phyloP scores from a whole-genome alignment of 176 grass and related monocot species.

The Eleusine indica region DNA sequence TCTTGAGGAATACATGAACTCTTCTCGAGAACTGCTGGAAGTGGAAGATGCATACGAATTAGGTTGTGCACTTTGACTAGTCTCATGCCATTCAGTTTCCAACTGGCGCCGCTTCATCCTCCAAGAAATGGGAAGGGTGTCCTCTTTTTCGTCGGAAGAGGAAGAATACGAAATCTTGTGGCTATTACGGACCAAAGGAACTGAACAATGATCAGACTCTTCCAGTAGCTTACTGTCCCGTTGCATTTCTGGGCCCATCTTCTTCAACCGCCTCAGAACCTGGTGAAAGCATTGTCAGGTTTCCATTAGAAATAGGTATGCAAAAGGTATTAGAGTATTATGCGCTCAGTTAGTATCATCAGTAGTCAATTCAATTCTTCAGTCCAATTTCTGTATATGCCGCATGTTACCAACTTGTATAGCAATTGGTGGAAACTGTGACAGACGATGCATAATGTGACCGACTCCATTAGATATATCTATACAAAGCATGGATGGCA shows the following conservation, averaged over 20 bases:
- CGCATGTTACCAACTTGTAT: too few species aligned
- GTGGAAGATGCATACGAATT: constrained; percentile 30
- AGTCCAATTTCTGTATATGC: not conserved
- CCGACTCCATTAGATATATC: not conserved
- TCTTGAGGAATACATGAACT: constrained; percentile 12
- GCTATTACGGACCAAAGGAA: not conserved
- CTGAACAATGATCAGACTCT: constrained; percentile 37
- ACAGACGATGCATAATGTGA: not conserved
- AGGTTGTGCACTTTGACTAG: not conserved
- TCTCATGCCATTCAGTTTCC: constrained; percentile 28
- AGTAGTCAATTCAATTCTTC: not conserved
- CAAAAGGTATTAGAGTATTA: not conserved
- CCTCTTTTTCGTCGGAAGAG: constrained; percentile 60
- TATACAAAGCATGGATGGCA: not conserved
- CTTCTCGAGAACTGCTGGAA: constrained; percentile 30
- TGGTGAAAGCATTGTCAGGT: constrained; percentile 27
- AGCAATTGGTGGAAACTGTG: constrained; percentile 4
- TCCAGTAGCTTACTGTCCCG: constrained; percentile 15
- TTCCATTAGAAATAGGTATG: constrained; percentile 5
- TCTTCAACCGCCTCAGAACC: constrained; percentile 93
- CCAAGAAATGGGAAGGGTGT: constrained; percentile 44
- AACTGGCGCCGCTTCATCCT: constrained; percentile 43
- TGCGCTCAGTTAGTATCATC: not conserved
- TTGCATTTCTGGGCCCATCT: constrained; percentile 50
- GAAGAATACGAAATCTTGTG: constrained; percentile 28